Conservation (phyloP, 78 protist species). For the Monocercomonoides exilis region DNA sequence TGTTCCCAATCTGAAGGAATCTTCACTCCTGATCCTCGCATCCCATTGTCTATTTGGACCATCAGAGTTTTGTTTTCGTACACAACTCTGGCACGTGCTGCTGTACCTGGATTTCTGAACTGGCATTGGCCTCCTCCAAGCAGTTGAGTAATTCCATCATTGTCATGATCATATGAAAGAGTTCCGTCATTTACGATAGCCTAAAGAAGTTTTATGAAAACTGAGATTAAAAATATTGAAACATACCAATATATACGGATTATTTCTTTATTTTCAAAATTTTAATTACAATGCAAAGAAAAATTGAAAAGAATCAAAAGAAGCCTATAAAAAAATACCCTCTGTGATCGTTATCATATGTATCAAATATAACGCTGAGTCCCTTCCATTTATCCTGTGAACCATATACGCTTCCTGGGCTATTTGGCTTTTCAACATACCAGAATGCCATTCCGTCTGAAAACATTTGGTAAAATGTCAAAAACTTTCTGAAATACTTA, state of each 20-base stretch:
- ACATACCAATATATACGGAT: neutral
- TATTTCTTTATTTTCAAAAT: neutral
- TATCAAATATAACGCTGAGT: conserved; percentile 1
- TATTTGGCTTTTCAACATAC: neutral
- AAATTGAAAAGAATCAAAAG: neutral
- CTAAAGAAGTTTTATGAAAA: neutral
- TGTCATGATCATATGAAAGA: neutral
- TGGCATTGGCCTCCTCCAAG: neutral
- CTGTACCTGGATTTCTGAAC: neutral
- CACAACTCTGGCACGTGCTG: neutral
- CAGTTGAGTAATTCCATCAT: neutral
- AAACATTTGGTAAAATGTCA: too few relatives aligned
- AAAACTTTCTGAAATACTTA: too few relatives aligned
- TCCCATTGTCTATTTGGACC: neutral
- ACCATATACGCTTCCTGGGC: neutral
- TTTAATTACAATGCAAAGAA: too few relatives aligned
- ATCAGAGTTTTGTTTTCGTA: neutral
- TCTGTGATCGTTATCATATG: neutral
- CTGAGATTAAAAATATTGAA: neutral
- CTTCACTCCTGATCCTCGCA: too few relatives aligned
- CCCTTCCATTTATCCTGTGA: neutral
- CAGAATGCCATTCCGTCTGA: conserved; percentile 12
- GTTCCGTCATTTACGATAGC: conserved; percentile 15
- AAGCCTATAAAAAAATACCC: neutral
- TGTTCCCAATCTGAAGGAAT: too few relatives aligned